Evolutionary conservation across 176 grass and related monocot genomes (phyloP).

Genomic region (Microstegium vimineum): DNA sequence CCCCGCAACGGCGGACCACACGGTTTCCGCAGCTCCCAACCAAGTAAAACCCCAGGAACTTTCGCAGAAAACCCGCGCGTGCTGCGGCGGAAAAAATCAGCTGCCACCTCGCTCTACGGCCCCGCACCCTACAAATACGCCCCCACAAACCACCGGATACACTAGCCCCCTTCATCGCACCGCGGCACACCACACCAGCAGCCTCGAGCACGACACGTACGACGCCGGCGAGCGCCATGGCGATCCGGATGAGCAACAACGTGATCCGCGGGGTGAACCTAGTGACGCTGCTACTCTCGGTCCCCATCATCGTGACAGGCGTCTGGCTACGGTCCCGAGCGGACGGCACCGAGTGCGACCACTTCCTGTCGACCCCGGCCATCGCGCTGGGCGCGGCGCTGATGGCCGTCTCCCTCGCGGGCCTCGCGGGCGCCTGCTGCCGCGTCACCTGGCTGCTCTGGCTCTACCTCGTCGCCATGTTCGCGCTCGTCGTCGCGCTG

Average conservation of each 20-base stretch:
- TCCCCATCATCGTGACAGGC: conserved; percentile 26
- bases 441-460: conserved; percentile 56
- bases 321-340: conserved; percentile 42
- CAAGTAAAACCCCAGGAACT: no score
- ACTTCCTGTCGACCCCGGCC: conserved; percentile 40
- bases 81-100: background rate
- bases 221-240: conserved; percentile 12
- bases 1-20: no score
- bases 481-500: conserved; percentile 50
- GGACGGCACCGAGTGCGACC: conserved; percentile 59
- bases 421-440: conserved; percentile 51
- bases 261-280: conserved; percentile 46
- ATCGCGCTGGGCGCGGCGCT: conserved; percentile 55
- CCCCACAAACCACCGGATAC: background rate
- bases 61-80: background rate
- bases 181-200: background rate
- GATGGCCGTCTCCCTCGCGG: conserved; percentile 48
- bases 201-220: background rate
- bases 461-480: conserved; percentile 62
- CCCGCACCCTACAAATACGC: background rate
- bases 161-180: background rate
- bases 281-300: conserved; percentile 31
- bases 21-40: no score
- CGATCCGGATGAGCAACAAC: conserved; percentile 77
- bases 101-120: background rate